phyloP scores from a whole-genome alignment of 257 asterid genomes.

The Solanum sitiens region DNA sequence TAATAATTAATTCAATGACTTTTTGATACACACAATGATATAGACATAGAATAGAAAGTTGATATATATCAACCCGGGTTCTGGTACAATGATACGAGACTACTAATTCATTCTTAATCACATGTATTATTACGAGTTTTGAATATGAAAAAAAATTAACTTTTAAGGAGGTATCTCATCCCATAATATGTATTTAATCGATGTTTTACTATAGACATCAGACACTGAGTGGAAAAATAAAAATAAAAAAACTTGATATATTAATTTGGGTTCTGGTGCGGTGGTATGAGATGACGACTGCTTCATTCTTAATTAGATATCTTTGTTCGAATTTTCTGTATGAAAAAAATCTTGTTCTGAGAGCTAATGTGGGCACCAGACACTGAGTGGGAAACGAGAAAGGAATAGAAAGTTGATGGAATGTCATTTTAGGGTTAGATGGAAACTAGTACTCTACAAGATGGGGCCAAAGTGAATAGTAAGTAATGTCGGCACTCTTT shows the following conservation, averaged over 20 bases:
- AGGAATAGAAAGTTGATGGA: constrained; percentile 39
- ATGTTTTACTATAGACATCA: too few relatives aligned
- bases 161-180: too few relatives aligned
- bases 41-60: neutral
- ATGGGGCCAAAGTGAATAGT: constrained; percentile 30
- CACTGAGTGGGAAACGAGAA: neutral
- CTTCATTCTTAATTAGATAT: neutral
- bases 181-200: neutral
- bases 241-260: too few relatives aligned
- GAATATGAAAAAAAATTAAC: neutral
- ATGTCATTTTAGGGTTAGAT: constrained; percentile 91
- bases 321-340: too few relatives aligned
- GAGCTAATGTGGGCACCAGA: neutral
- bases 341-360: too few relatives aligned
- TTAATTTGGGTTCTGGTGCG: neutral
- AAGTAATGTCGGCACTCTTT: constrained; percentile 30
- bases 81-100: too few relatives aligned
- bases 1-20: neutral
- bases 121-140: too few relatives aligned
- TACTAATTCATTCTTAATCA: too few relatives aligned
- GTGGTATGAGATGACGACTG: neutral
- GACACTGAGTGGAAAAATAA: neutral
- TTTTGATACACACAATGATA: neutral
- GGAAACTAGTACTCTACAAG: constrained; percentile 13
- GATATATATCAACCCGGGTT: neutral